Evolutionary conservation across 495 filamentous ascomycete genomes (phyloP), one percentile per base, ranked within the genome.

Genomic region (Glarea lozoyensis): DNA sequence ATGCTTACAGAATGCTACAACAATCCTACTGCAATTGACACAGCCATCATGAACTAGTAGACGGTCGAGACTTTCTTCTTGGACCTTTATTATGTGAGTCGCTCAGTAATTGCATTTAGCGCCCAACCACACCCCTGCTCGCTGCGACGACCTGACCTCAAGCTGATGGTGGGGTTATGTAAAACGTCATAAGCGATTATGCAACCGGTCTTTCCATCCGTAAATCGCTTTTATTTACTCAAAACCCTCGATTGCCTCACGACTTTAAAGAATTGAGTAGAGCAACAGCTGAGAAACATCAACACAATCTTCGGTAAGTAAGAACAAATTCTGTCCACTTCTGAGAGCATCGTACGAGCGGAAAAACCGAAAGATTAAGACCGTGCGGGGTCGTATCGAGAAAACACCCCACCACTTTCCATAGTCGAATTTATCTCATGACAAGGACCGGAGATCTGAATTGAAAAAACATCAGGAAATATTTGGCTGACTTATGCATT

Each of bases 161-260:
- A 42, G 42, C 48, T 50, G 46, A 42, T 23, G 48, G 48, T 45
- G 48, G 48, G 48, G 32, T 46, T 34, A 25, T 11, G n/a, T 17
- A 29, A 15, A 39, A 51, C 43, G 43, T 46, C 43, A 50, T 45
- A 34, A 43, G 33, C 34, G 46, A 34, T 42, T 27, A 6, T 6
- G 12, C 29, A 5, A 4, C 33, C 30, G 18, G 32, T 12, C 34
- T 39, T 25, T 35, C 32, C 25, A 17, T 38, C 27, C 33, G 10
- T 13, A 42, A 18, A 22, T 21, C 31, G 18, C 22, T 38, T 12
- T 18, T n/a, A n/a, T n/a, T n/a, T 23, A 30, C 2, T 6, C 12
- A 34, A 34, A 22, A 10, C 21, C 11, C 23, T 36, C 41, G 10
- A 36, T 23, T n/a, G n/a, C 20, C 29, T 4, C 29, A 7, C n/a